These are phyloP conservation scores for Blepharisma undulans DNA, from an alignment of 169 alveolate genomes.

Conservation along the genomic window DNA sequence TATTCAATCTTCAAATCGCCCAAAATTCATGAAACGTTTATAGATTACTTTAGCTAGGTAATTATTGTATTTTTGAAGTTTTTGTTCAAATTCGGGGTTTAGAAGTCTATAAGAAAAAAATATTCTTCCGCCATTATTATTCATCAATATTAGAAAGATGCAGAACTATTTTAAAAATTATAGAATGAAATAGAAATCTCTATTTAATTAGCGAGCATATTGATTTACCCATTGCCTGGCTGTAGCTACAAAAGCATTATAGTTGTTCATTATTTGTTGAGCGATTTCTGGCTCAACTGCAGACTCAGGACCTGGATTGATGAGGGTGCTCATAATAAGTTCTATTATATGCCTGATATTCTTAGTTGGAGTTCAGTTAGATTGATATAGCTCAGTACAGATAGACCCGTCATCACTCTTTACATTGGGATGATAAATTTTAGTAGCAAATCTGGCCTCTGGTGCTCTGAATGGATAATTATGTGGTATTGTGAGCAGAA, in stretches of 20 bases:
- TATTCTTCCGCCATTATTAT: no score
- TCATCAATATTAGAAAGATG: no score
- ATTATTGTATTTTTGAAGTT: conserved; percentile 85
- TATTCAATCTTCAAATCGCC: conserved; percentile 93
- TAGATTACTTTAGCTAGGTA: conserved; percentile 82
- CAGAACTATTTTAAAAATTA: no score
- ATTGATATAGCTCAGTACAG: conserved; percentile 36
- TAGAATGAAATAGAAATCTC: not conserved
- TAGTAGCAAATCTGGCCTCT: conserved; percentile 41
- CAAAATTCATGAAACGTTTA: conserved; percentile 79
- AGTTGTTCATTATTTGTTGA: conserved; percentile 17
- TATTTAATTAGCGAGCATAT: conserved; percentile 35
- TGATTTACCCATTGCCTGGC: conserved; percentile 45
- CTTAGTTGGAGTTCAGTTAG: conserved; percentile 48
- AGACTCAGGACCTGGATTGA: conserved; percentile 29
- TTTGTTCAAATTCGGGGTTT: no score
- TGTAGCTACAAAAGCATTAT: conserved; percentile 33
- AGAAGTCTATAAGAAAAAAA: no score
- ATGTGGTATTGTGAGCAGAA: conserved; percentile 43
- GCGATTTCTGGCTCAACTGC: conserved; percentile 49
- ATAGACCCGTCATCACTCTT: conserved; percentile 49
- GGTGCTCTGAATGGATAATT: conserved; percentile 60
- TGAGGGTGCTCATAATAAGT: conserved; percentile 28
- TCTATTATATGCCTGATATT: conserved; percentile 39
- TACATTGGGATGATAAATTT: conserved; percentile 55